Evolutionary conservation across 129 eudicot species (phyloP), one percentile per base, ranked within the genome.

Genomic region (Gnaphalium uliginosum): DNA sequence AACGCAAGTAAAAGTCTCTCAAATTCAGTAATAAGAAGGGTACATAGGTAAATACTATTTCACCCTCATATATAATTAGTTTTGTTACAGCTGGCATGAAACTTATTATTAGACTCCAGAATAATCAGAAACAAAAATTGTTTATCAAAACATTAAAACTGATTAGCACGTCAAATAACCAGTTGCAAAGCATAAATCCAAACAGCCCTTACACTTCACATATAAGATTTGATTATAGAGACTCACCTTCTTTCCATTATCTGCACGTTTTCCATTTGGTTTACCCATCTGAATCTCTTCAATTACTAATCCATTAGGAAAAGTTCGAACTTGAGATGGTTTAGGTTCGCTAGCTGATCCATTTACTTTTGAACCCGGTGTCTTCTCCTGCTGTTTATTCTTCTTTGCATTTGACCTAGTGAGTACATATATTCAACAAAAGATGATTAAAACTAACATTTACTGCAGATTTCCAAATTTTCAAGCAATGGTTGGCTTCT

Each of bases 211-310:
- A 24, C 30, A 48, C 4, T 46, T 8, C 30, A 48, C 79, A 75
- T 48, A 26, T 32, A 48, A 50, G 22, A 66, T 53, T 4, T 15
- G 6, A 35, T 18, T 51, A 64, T 33, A 8, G 10, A 58, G 60
- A 25, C 74, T 77, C 77, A 89, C 99, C 94, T 91, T 91, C 69
- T 88, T 91, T 30, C 99, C 97, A 51, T 76, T 74, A 75, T 89
- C 83, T 69, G 99, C 99, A 61, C 79, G 85, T 77, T 87, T 91
- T 46, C 99, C 99, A 86, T 89, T 85, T 53, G 99, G 99, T 79
- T 80, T 89, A 30, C 99, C 99, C 96, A 95, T 91, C 63, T 80
- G 81, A 81, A 95, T 22, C 81, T 89, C 92, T 79, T 87, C 96
- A 8, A 91, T 78, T n/a, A 89, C 78, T 75, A 95, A 71, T 64